Conservation (phyloP, 2,329 filamentous ascomycete species). For the Monascus ruber region DNA sequence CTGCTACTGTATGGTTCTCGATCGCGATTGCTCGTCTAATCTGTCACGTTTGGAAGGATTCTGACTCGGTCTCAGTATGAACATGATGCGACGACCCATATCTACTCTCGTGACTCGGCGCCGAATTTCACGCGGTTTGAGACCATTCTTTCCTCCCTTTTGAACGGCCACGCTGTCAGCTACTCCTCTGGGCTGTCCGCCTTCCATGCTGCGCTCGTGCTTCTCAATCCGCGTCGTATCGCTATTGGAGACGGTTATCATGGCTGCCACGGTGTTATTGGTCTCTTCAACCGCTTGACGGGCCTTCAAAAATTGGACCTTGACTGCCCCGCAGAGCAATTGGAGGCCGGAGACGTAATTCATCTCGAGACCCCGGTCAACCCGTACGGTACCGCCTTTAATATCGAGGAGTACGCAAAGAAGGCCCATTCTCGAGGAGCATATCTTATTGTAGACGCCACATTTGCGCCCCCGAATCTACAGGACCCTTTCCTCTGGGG, state of each 20-base stretch:
- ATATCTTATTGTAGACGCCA: constrained; percentile 73
- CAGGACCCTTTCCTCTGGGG: constrained; percentile 74
- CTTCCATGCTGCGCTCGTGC: constrained; percentile 78
- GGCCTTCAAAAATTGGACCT: constrained; percentile 63
- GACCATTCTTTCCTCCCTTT: constrained; percentile 61
- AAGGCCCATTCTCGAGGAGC: constrained; percentile 64
- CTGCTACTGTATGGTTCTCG: constrained; percentile 42
- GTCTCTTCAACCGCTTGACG: constrained; percentile 61
- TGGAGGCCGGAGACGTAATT: constrained; percentile 70
- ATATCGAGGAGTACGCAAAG: constrained; percentile 59
- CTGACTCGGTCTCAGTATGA: constrained; percentile 8
- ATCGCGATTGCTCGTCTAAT: background rate
- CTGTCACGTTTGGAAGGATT: background rate
- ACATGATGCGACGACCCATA: constrained; percentile 38
- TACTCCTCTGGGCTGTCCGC: constrained; percentile 80
- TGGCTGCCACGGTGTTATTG: constrained; percentile 79
- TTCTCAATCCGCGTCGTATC: constrained; percentile 69
- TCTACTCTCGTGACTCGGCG: constrained; percentile 72
- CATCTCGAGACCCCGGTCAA: constrained; percentile 93
- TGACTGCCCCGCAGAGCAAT: constrained; percentile 52
- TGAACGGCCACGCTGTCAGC: constrained; percentile 55
- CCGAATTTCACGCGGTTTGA: constrained; percentile 81
- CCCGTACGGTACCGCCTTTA: constrained; percentile 69
- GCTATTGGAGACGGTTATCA: constrained; percentile 83
- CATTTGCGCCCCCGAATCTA: constrained; percentile 82